Evolutionary conservation across 78 protist genomes (phyloP).

Genomic region (Bodo saltans): DNA sequence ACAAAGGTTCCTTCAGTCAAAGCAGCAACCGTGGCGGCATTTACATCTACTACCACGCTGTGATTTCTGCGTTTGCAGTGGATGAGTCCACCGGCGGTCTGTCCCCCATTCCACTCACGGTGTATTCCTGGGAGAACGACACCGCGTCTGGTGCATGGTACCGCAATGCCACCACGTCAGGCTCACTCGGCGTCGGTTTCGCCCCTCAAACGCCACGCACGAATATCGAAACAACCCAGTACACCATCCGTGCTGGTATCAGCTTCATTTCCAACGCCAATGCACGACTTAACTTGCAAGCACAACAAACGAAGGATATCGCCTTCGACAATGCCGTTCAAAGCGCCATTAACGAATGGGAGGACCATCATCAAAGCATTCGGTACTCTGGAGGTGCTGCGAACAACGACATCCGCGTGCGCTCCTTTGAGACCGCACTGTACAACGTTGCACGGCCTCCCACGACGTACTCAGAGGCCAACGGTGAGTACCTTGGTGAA

Average conservation of each 20-base stretch:
- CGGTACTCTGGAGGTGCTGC: neutral
- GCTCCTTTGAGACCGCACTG: slow-evolving; percentile 21
- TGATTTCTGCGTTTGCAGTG: no score
- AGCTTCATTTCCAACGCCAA: neutral
- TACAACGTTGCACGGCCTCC: slow-evolving; percentile 11
- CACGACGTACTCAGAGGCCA: slow-evolving; percentile 3
- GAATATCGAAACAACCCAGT: neutral
- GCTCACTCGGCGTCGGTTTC: no score
- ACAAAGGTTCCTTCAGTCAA: no score
- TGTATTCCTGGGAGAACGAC: no score
- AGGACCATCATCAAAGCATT: neutral
- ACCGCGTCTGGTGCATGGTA: no score
- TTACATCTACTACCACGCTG: no score
- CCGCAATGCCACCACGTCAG: no score
- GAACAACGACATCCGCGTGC: neutral
- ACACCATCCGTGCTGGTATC: neutral
- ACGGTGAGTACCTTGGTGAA: slow-evolving; percentile 17
- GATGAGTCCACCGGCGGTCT: no score
- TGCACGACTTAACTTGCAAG: neutral
- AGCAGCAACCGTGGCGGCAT: no score
- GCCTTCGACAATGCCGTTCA: neutral
- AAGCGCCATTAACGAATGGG: neutral
- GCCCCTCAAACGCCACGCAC: no score
- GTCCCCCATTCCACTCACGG: no score
- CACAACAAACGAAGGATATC: neutral